These are phyloP conservation scores for Xylaria sp. DNA, from an alignment of 2,329 filamentous ascomycete species.

Conservation along the genomic window DNA sequence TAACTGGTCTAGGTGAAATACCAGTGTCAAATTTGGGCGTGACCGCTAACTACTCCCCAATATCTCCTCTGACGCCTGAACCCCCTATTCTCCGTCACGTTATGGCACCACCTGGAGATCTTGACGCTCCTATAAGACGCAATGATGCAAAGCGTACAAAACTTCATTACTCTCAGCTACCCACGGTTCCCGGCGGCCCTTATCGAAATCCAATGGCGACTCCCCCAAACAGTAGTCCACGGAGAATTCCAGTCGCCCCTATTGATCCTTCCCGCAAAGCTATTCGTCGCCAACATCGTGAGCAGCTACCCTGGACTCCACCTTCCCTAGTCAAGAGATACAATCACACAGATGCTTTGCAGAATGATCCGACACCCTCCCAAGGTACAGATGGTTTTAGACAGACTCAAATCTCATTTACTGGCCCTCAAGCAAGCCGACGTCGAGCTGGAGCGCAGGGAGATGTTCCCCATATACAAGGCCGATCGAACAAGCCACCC, in stretches of 20 bases:
- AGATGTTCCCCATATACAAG: neutral
- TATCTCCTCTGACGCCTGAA: constrained; percentile 41
- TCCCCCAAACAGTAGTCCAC: constrained; percentile 22
- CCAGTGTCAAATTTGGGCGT: neutral
- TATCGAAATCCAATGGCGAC: constrained; percentile 46
- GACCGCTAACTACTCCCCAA: neutral
- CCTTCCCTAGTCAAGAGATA: constrained; percentile 45
- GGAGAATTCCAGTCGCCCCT: constrained; percentile 7
- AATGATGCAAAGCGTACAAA: constrained; percentile 25
- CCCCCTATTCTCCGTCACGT: constrained; percentile 47
- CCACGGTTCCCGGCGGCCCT: constrained; percentile 40
- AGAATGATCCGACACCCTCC: neutral
- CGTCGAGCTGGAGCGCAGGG: constrained; percentile 23
- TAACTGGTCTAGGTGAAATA: constrained; percentile 44
- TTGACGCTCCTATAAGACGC: constrained; percentile 43
- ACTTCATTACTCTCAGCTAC: constrained; percentile 4
- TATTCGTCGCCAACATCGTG: constrained; percentile 32
- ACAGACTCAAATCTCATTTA: constrained; percentile 47
- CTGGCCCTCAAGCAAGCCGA: constrained; percentile 19
- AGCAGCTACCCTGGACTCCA: constrained; percentile 47
- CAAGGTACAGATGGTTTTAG: constrained; percentile 36
- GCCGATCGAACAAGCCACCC: neutral
- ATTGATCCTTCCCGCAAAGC: constrained; percentile 17
- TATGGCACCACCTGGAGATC: constrained; percentile 46
- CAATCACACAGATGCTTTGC: constrained; percentile 3